phyloP scores from a whole-genome alignment of 768 basidiomycete species.

The Tylopilus balloui region DNA sequence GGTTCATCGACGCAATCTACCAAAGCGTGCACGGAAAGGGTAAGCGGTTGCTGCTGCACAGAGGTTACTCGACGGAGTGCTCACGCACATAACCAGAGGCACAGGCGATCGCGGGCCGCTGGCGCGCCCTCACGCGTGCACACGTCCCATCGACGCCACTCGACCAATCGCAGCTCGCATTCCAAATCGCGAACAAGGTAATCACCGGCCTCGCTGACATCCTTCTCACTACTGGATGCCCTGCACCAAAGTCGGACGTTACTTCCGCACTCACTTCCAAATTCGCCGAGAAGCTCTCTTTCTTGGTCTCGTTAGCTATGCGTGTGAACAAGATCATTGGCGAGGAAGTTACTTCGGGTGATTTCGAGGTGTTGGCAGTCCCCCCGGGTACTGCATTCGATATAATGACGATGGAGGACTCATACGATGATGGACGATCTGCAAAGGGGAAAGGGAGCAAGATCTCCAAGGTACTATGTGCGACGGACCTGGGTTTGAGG shows the following conservation, averaged over 20 bases:
- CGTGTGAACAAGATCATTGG: conserved; percentile 40
- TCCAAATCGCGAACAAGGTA: conserved; percentile 23
- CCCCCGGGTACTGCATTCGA: conserved; percentile 26
- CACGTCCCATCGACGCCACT: conserved; percentile 25
- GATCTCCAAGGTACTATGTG: conserved; percentile 29
- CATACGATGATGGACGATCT: conserved; percentile 27
- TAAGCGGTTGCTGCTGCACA: conserved; percentile 16
- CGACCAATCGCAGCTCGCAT: conserved; percentile 22
- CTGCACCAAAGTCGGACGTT: conserved; percentile 23
- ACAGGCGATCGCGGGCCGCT: conserved; percentile 42
- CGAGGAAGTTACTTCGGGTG: conserved; percentile 30
- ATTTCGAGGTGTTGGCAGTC: conserved; percentile 29
- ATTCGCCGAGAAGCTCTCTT: conserved; percentile 41
- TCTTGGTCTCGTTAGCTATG: conserved; percentile 43
- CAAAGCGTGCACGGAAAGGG: conserved; percentile 34
- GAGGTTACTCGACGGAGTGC: not conserved
- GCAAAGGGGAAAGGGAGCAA: conserved; percentile 1
- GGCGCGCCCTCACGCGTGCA: conserved; percentile 39
- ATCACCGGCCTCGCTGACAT: conserved; percentile 28
- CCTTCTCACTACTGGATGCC: conserved; percentile 28
- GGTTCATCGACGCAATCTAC: conserved; percentile 30
- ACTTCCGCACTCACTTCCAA: conserved; percentile 37
- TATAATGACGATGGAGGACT: conserved; percentile 27
- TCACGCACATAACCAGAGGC: conserved; percentile 31
- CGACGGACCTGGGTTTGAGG: conserved; percentile 36